Conservation (phyloP, 805 yeast species). For the Lipomyces chichibuensis region DNA sequence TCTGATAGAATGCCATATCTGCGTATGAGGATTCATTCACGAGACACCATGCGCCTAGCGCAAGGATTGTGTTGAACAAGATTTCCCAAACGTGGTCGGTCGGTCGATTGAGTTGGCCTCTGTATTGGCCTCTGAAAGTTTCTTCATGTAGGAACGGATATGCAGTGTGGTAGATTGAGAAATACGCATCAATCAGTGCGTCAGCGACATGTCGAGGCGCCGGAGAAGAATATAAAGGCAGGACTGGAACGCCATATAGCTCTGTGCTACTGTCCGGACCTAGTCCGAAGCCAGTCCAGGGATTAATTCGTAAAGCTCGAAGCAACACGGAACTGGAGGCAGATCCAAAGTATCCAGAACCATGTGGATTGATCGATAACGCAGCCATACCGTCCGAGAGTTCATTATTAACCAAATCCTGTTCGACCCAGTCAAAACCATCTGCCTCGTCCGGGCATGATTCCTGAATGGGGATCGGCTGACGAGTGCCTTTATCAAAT, state of each 20-base stretch:
- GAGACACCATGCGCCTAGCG: slow-evolving; percentile 71
- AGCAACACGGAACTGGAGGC: slow-evolving; percentile 63
- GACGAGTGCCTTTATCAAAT: slow-evolving; percentile 18
- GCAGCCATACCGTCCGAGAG: slow-evolving; percentile 68
- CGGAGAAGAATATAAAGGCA: slow-evolving; percentile 27
- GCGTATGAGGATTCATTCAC: slow-evolving; percentile 57
- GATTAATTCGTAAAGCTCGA: slow-evolving; percentile 50
- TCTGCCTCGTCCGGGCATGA: slow-evolving; percentile 52
- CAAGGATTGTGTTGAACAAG: slow-evolving; percentile 59
- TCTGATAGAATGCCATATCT: slow-evolving; percentile 60
- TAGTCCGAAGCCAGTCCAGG: slow-evolving; percentile 39
- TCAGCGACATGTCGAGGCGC: slow-evolving; percentile 39
- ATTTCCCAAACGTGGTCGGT: slow-evolving; percentile 57
- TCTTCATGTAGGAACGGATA: slow-evolving; percentile 63
- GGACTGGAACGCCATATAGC: slow-evolving; percentile 25
- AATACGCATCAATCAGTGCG: slow-evolving; percentile 55
- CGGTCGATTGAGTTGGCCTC: slow-evolving; percentile 49
- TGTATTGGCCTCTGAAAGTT: slow-evolving; percentile 55
- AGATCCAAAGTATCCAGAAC: slow-evolving; percentile 67
- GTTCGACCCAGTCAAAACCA: slow-evolving; percentile 66
- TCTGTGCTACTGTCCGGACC: slow-evolving; percentile 26
- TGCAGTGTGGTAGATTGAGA: slow-evolving; percentile 61
- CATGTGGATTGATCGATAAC: slow-evolving; percentile 53
- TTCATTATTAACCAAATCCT: slow-evolving; percentile 45
- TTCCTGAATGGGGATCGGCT: slow-evolving; percentile 38